Base-by-base conservation (phyloP, 2,329 filamentous ascomycete genomes). In the Arthrobotrys sphaeroides region DNA sequence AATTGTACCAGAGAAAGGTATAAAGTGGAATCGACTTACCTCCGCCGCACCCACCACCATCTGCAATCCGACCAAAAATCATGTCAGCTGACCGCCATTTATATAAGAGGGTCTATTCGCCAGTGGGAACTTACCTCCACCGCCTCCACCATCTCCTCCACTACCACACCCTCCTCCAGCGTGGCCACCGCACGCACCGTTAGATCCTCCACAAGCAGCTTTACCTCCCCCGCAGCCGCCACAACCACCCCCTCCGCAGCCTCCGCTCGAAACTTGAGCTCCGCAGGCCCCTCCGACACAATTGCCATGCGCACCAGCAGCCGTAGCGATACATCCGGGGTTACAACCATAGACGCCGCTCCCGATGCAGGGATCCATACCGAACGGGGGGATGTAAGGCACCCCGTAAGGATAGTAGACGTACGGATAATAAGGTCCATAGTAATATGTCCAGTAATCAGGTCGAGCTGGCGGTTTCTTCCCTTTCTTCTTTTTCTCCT, bases 281-380 rank as follows among this genome's bases (percentile, higher is more conserved):
- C 67, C 78, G 55, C 78, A 53, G 18, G 55, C n/a, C 47, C 73
- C 64, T 22, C 38, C 18, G 36, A 77, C 33, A 66, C 77, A 31
- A 24, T 77, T 60, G 7, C 73, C 33, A 20, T 47, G 20, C 59
- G 76, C 57, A 33, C 73, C 16, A 70, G 74, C 5, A 68, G 36
- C 26, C 40, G 62, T 68, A 42, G 70, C 22, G 51, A 74, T 0
- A 20, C 57, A 55, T 40, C 59, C 43, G 49, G 68, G 69, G 69
- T 78, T 64, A 67, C 68, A 47, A 24, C 66, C 47, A 60, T 73
- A 51, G 73, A 73, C n/a, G 33, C 77, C 20, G 20, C 43, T 60
- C 38, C 69, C 77, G 68, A 67, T 76, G 55, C n/a, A 77, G 49
- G 73, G 77, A 49, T 38, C 66, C 53, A 53, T 78, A 7, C n/a